Conservation (phyloP, 495 filamentous ascomycete genomes). For the Penicillium longicatenatum region DNA sequence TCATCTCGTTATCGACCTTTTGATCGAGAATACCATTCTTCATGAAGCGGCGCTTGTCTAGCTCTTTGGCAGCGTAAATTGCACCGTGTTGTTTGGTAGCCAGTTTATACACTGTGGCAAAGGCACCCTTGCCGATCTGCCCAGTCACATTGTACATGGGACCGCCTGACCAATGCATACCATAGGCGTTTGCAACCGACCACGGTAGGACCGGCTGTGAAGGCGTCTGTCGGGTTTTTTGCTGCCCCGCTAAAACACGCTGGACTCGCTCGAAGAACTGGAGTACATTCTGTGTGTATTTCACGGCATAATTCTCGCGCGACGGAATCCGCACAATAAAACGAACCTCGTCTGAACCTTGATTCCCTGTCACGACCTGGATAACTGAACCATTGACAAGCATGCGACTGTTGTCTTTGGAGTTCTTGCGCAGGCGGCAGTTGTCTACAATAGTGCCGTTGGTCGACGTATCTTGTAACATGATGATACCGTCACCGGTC, state of each 20-base stretch:
- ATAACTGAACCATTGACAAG: constrained; percentile 73
- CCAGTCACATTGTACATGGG: constrained; percentile 78
- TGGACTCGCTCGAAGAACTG: constrained; percentile 52
- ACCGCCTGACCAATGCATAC: constrained; percentile 80
- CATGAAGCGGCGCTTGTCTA: constrained; percentile 86
- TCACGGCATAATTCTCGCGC: constrained; percentile 58
- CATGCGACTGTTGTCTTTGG: constrained; percentile 57
- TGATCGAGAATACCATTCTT: constrained; percentile 82
- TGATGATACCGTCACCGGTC: constrained; percentile 74
- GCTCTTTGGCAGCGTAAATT: constrained; percentile 85
- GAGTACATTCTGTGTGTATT: constrained; percentile 61
- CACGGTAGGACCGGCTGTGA: constrained; percentile 34
- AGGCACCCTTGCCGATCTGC: constrained; percentile 86
- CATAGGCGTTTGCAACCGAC: constrained; percentile 46
- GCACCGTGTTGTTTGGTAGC: constrained; percentile 77
- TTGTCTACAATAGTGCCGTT: constrained; percentile 89
- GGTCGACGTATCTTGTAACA: constrained; percentile 89
- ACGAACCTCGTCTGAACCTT: constrained; percentile 53
- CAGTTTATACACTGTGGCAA: constrained; percentile 87
- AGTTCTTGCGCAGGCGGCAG: constrained; percentile 55
- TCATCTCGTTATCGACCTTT: constrained; percentile 93
- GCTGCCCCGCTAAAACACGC: constrained; percentile 24
- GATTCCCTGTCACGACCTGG: constrained; percentile 59
- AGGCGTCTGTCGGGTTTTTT: constrained; percentile 28
- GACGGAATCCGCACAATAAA: constrained; percentile 87